Conservation (phyloP, 2,329 filamentous ascomycete species). For the Calonectria montana region DNA sequence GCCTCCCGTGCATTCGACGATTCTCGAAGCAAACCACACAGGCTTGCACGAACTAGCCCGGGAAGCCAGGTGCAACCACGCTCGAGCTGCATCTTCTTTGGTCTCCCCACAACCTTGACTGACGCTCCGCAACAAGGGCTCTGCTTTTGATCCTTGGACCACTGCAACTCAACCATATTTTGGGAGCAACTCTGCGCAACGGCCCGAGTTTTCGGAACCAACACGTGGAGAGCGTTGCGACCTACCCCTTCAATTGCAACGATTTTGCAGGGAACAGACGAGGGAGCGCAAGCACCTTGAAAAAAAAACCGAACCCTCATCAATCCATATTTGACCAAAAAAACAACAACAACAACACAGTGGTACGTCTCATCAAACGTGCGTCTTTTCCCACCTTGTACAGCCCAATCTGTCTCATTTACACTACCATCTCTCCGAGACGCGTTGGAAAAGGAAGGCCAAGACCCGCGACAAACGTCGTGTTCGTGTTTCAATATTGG, state of each 20-base stretch:
- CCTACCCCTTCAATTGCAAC: conserved; percentile 20
- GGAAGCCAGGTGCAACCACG: conserved; percentile 31
- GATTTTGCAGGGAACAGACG: conserved; percentile 21
- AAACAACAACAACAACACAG: background rate
- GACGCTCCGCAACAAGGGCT: conserved; percentile 24
- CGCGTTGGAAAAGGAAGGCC: conserved; percentile 18
- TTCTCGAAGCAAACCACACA: conserved; percentile 29
- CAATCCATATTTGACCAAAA: background rate
- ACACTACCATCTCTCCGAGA: conserved; percentile 19
- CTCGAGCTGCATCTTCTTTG: conserved; percentile 27
- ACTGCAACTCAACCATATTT: conserved; percentile 29
- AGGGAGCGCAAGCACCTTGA: background rate
- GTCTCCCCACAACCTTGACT: conserved; percentile 27
- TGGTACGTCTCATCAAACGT: conserved; percentile 5
- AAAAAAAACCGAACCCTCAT: background rate
- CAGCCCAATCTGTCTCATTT: conserved; percentile 1
- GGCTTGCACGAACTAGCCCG: conserved; percentile 32
- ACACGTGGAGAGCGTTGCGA: conserved; percentile 39
- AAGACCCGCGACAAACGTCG: conserved; percentile 23
- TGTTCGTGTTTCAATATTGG: conserved; percentile 28
- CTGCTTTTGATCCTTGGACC: conserved; percentile 18
- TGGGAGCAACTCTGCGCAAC: conserved; percentile 34
- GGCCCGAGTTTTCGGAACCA: conserved; percentile 37
- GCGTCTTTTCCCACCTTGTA: background rate
- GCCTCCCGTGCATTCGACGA: conserved; percentile 24